Percentiles rank a stretch among this genome's conserved stretches.
Conservation (phyloP, 352 stramenopile genomes). For the Elongisporangium undulatum region DNA sequence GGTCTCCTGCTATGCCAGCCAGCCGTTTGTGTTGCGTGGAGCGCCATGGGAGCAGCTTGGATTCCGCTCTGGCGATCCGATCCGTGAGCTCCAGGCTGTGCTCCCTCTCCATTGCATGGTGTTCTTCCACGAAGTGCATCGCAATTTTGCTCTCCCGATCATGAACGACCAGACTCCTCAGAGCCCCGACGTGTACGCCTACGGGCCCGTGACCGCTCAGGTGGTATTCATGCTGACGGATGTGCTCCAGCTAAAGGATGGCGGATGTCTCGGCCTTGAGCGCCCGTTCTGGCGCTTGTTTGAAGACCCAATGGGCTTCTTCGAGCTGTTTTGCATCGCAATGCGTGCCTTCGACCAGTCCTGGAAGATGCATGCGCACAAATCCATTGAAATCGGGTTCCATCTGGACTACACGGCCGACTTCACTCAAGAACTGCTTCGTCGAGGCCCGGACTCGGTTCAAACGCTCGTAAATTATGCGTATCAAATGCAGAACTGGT, state of each 20-base stretch:
- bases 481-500: conserved; percentile 80
- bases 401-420: conserved; percentile 68
- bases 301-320: conserved; percentile 81
- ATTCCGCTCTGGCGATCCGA: conserved; percentile 61
- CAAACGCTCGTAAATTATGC: conserved; percentile 54
- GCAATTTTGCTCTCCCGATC: conserved; percentile 56
- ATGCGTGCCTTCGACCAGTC: conserved; percentile 72
- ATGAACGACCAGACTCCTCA: conserved; percentile 45
- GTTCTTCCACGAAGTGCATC: conserved; percentile 79
- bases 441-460: conserved; percentile 57
- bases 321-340: conserved; percentile 72
- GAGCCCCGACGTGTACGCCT: conserved; percentile 51
- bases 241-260: conserved; percentile 69
- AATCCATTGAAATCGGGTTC: conserved; percentile 49
- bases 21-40: conserved; percentile 48
- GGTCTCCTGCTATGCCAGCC: conserved; percentile 57
- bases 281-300: conserved; percentile 83
- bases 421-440: conserved; percentile 69
- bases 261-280: conserved; percentile 64
- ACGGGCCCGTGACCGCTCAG: conserved; percentile 47
- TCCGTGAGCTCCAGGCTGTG: conserved; percentile 64
- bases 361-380: conserved; percentile 42
- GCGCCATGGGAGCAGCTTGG: conserved; percentile 54
- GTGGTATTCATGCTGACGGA: conserved; percentile 61
- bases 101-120: conserved; percentile 75